Conservation (phyloP, 192 early-diverging fungal species). For the Dissophora globulifera region DNA sequence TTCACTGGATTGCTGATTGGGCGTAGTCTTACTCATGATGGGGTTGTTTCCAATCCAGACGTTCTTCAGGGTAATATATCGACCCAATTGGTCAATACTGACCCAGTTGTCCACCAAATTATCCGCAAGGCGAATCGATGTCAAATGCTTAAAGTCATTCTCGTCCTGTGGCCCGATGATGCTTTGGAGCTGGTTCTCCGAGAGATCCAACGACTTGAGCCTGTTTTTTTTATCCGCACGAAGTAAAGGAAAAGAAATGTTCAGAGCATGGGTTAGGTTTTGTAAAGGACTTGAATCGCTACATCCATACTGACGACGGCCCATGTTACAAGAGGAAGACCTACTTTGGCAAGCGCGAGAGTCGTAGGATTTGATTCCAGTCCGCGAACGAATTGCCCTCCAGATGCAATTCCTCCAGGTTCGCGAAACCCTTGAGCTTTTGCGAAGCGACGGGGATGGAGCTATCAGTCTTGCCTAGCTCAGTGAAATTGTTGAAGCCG, state of each 20-base stretch:
- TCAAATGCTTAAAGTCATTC: conserved; percentile 42
- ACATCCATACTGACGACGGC: no score
- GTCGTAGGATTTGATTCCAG: conserved; percentile 57
- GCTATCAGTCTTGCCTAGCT: conserved; percentile 16
- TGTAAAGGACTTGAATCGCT: no score
- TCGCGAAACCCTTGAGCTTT: conserved; percentile 49
- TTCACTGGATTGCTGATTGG: background rate
- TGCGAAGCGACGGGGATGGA: background rate
- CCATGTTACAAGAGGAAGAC: background rate
- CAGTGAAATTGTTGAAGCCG: conserved; percentile 55
- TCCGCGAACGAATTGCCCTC: conserved; percentile 58
- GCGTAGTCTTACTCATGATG: conserved; percentile 6
- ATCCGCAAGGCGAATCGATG: conserved; percentile 54
- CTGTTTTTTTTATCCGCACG: no score
- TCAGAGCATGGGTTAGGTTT: no score
- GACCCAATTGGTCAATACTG: conserved; percentile 57
- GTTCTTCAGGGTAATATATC: conserved; percentile 43
- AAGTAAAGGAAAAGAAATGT: no score
- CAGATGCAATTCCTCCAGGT: conserved; percentile 61
- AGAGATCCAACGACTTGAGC: conserved; percentile 56
- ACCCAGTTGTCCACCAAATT: conserved; percentile 56
- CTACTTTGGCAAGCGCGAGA: conserved; percentile 58
- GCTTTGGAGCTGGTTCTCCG: conserved; percentile 52
- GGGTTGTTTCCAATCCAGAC: conserved; percentile 61
- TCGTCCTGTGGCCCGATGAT: conserved; percentile 26